Evolutionary conservation across 371 early-diverging fungal species (phyloP).

Genomic region (Haplosporangium sp.): DNA sequence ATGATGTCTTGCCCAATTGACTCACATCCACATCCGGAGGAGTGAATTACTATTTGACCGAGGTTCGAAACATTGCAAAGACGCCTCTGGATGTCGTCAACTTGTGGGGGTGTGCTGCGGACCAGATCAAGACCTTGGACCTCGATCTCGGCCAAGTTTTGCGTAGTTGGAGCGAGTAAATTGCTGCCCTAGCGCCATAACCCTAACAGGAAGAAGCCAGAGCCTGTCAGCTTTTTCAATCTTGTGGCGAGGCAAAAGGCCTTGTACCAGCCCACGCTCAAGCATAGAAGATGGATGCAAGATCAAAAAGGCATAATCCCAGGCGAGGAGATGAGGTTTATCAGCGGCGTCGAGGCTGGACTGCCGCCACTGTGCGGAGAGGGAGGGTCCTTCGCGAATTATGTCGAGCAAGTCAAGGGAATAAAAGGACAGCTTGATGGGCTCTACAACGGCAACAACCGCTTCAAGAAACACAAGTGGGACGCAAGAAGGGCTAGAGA

Average conservation of each 20-base stretch:
- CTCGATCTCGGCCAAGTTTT: constrained; percentile 1
- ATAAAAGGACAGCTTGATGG: too few species aligned
- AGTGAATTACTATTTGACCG: neutral
- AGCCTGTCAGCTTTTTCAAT: constrained; percentile 1
- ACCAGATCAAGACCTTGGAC: too few species aligned
- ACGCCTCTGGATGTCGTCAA: neutral
- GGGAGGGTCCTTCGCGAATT: neutral
- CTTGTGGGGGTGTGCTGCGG: too few species aligned
- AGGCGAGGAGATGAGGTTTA: too few species aligned
- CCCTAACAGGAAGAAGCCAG: neutral
- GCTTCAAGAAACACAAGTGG: too few species aligned
- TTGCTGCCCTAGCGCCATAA: neutral
- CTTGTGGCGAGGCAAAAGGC: constrained; percentile 20
- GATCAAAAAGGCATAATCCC: too few species aligned
- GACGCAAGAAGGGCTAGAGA: too few species aligned
- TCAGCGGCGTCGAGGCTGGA: neutral
- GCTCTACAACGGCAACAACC: too few species aligned
- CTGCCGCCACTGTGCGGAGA: neutral
- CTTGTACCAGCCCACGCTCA: constrained; percentile 4
- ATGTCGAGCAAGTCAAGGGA: too few species aligned
- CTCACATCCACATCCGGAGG: neutral
- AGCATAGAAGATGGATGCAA: constrained; percentile 6
- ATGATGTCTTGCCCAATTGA: neutral
- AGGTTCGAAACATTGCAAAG: constrained; percentile 1
- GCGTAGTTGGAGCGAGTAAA: neutral